phyloP scores from a whole-genome alignment of 2,329 filamentous ascomycete genomes.

The Fusarium albidum region DNA sequence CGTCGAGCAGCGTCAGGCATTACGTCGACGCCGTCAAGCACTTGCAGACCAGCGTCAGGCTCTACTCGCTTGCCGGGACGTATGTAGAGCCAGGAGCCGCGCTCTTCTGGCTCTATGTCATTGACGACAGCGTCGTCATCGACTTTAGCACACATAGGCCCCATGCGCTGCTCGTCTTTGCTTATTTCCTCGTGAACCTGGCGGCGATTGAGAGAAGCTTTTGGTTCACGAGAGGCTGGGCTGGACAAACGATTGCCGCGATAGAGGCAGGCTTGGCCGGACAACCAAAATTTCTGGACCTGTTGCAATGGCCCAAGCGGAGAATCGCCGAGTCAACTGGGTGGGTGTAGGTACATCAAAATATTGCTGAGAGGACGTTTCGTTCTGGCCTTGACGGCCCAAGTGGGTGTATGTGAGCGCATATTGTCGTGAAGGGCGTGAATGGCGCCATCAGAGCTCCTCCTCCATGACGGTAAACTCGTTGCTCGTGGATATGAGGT shows the following conservation, averaged over 20 bases:
- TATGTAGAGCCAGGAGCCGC: slow-evolving; percentile 35
- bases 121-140: slow-evolving; percentile 37
- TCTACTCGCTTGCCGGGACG: slow-evolving; percentile 34
- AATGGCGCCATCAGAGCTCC: slow-evolving; percentile 41
- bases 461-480: slow-evolving; percentile 44
- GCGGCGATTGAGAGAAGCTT: slow-evolving; percentile 36
- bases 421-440: too few relatives aligned
- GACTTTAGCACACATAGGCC: slow-evolving; percentile 37
- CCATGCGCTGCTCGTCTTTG: slow-evolving; percentile 39
- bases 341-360: slow-evolving; percentile 1
- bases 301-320: slow-evolving; percentile 37
- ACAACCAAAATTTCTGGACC: slow-evolving; percentile 26
- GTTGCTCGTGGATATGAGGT: slow-evolving; percentile 46
- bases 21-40: slow-evolving; percentile 31
- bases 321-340: slow-evolving; percentile 23
- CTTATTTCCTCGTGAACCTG: slow-evolving; percentile 38
- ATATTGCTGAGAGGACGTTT: too few relatives aligned
- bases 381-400: too few relatives aligned
- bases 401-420: too few relatives aligned
- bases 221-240: slow-evolving; percentile 42
- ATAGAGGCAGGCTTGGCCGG: slow-evolving; percentile 30
- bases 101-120: slow-evolving; percentile 38
- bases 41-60: slow-evolving; percentile 27
- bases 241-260: slow-evolving; percentile 27
- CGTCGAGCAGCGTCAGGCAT: slow-evolving; percentile 21